Percentiles rank a stretch among this genome's conserved stretches.
These are phyloP conservation scores for Coemansia aciculifera DNA, from an alignment of 192 early-diverging fungal species.

Conservation along the genomic window DNA sequence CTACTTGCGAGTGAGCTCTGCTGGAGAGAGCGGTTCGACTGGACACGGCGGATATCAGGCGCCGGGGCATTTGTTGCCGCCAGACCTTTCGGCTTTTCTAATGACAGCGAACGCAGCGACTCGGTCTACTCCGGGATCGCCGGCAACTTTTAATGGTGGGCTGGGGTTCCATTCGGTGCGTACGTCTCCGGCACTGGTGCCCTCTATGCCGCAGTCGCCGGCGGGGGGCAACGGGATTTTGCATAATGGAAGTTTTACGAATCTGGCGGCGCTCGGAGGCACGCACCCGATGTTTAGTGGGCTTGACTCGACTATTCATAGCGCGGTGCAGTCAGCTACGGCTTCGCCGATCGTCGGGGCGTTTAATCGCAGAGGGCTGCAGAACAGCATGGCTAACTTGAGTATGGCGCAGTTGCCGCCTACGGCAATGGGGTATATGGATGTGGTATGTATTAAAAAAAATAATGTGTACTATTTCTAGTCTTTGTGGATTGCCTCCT, in stretches of 20 bases:
- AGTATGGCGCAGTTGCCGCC: constrained; percentile 51
- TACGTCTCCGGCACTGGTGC: constrained; percentile 33
- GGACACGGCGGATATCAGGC: neutral
- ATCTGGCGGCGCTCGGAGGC: constrained; percentile 24
- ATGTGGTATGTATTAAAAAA: neutral
- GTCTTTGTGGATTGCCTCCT: neutral
- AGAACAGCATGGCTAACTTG: constrained; percentile 42
- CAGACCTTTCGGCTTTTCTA: constrained; percentile 34
- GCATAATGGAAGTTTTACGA: constrained; percentile 20
- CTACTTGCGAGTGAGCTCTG: constrained; percentile 2
- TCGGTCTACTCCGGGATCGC: constrained; percentile 46
- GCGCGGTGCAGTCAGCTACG: constrained; percentile 47
- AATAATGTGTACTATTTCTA: neutral
- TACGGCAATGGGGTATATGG: constrained; percentile 8
- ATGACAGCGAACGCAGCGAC: constrained; percentile 13
- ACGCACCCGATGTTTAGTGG: constrained; percentile 10
- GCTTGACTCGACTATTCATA: constrained; percentile 26
- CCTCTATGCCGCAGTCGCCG: constrained; percentile 35
- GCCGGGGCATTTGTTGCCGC: neutral
- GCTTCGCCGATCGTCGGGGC: constrained; percentile 30
- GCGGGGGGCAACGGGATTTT: neutral
- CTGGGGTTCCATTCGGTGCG: constrained; percentile 47
- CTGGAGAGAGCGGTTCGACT: neutral
- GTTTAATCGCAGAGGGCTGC: constrained; percentile 21
- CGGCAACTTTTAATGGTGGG: constrained; percentile 17